Percentiles rank a stretch among this genome's conserved stretches.
Evolutionary conservation across 805 yeast genomes (phyloP).

Genomic region (Yamadazyma philogaea): DNA sequence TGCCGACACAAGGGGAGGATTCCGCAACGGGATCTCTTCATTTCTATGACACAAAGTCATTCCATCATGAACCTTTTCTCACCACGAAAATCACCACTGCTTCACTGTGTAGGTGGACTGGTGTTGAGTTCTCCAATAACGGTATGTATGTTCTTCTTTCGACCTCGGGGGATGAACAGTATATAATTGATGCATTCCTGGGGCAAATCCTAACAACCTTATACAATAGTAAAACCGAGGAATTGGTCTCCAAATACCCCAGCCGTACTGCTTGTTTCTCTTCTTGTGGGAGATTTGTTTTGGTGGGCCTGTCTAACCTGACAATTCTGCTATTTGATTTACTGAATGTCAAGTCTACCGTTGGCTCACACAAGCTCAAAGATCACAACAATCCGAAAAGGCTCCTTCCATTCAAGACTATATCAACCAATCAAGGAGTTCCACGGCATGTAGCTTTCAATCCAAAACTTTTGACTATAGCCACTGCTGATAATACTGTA

Average conservation of each 20-base stretch:
- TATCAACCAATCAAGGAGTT: conserved; percentile 26
- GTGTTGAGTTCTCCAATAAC: conserved; percentile 75
- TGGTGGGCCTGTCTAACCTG: conserved; percentile 30
- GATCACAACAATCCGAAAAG: conserved; percentile 19
- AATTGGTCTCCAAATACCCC: conserved; percentile 24
- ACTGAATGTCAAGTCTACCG: conserved; percentile 20
- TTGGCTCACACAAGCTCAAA: conserved; percentile 16
- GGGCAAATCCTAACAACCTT: conserved; percentile 4
- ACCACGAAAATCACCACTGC: conserved; percentile 17
- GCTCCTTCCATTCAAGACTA: conserved; percentile 22
- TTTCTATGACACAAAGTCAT: conserved; percentile 59
- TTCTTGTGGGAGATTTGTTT: conserved; percentile 39
- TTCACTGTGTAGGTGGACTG: conserved; percentile 46
- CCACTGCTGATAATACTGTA: conserved; percentile 57
- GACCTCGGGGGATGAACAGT: conserved; percentile 51
- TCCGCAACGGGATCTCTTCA: conserved; percentile 25
- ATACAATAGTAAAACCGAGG: not conserved
- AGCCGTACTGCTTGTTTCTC: conserved; percentile 35
- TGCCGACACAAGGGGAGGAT: not conserved
- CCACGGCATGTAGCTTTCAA: conserved; percentile 56
- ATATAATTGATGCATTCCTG: conserved; percentile 60
- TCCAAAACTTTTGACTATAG: conserved; percentile 58
- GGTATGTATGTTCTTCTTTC: conserved; percentile 63
- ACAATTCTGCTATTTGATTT: conserved; percentile 31
- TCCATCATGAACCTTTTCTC: conserved; percentile 57